Evolutionary conservation across 108 stramenopile genomes (phyloP).

Genomic region (Cyclostephanos tholiformis): DNA sequence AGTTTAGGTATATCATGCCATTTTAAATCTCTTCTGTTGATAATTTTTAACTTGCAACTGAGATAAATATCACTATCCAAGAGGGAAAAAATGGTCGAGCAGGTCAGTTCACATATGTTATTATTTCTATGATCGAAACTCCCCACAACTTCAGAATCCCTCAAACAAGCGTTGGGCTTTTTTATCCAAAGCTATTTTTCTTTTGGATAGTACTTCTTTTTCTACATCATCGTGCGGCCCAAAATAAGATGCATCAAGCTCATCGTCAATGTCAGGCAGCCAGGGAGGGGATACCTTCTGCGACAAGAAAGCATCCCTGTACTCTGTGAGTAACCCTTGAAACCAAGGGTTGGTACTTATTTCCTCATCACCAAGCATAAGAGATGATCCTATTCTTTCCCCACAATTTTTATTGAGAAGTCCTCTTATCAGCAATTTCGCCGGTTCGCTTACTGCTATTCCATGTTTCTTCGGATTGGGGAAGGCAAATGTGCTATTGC

Average conservation of each 20-base stretch:
- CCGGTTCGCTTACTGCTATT: conserved; percentile 26
- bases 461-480: conserved; percentile 47
- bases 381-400: conserved; percentile 37
- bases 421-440: conserved; percentile 30
- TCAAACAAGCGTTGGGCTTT: conserved; percentile 40
- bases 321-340: conserved; percentile 44
- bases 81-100: no score
- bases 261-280: conserved; percentile 43
- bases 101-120: no score
- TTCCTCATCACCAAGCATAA: conserved; percentile 41
- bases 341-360: conserved; percentile 44
- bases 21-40: no score
- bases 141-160: conserved; percentile 24
- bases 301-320: conserved; percentile 17
- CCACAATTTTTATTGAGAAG: conserved; percentile 29
- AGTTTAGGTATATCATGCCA: no score
- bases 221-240: conserved; percentile 39
- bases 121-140: no score
- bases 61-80: no score
- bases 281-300: conserved; percentile 41
- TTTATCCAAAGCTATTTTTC: conserved; percentile 24
- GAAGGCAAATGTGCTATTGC: conserved; percentile 53
- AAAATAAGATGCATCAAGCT: conserved; percentile 49
- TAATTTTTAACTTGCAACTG: no score
- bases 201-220: conserved; percentile 24